Conservation (phyloP, 1,284 basidiomycete genomes). For the Leccinum fuscescens region DNA sequence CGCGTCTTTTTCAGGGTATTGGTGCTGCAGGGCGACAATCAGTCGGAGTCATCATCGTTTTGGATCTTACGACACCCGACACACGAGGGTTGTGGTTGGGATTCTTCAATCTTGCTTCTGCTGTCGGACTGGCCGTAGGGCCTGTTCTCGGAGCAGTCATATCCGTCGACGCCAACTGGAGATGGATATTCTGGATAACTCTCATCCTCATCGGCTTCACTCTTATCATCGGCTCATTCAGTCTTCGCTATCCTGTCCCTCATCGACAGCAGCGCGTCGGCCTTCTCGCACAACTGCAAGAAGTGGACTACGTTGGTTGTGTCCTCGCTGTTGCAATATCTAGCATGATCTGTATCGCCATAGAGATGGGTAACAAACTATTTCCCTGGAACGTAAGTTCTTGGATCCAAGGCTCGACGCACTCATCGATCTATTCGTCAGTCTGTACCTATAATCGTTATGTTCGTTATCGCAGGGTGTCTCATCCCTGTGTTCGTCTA, state of each 20-base stretch:
- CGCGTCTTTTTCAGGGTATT: constrained; percentile 35
- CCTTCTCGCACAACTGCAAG: constrained; percentile 31
- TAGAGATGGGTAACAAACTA: constrained; percentile 37
- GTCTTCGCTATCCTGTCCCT: constrained; percentile 34
- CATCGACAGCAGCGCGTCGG: constrained; percentile 32
- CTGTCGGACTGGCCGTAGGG: constrained; percentile 32
- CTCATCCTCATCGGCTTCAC: constrained; percentile 34
- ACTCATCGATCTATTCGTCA: constrained; percentile 13
- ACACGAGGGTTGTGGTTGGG: constrained; percentile 35
- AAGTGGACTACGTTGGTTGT: constrained; percentile 33
- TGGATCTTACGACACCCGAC: constrained; percentile 34
- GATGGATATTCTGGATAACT: constrained; percentile 38
- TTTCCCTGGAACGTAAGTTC: constrained; percentile 34
- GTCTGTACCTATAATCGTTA: constrained; percentile 30
- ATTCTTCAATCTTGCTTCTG: constrained; percentile 34
- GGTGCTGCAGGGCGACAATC: constrained; percentile 36
- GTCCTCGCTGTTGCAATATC: constrained; percentile 33
- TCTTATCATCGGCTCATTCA: constrained; percentile 26
- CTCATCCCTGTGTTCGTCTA: constrained; percentile 35
- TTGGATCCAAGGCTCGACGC: neutral
- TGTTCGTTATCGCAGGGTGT: constrained; percentile 29
- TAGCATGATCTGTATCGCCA: constrained; percentile 35
- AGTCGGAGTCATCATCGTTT: constrained; percentile 33
- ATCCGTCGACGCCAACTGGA: constrained; percentile 29
- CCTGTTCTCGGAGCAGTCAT: constrained; percentile 32